Conservation (phyloP, 1,284 basidiomycete species). For the Sparassis latifolia region DNA sequence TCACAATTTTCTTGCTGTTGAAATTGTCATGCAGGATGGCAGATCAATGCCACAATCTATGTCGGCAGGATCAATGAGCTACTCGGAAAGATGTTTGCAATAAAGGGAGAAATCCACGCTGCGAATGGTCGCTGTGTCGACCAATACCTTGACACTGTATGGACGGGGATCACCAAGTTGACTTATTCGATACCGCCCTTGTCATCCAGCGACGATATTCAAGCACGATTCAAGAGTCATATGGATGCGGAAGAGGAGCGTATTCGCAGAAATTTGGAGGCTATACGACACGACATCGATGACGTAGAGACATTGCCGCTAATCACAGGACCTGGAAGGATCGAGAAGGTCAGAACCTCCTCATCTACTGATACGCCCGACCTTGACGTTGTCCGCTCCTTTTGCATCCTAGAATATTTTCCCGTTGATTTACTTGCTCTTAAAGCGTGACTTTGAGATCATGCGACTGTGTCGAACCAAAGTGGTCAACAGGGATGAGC, state of each 20-base stretch:
- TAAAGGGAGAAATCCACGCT: constrained; percentile 11
- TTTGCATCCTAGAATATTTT: constrained; percentile 13
- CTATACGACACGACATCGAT: constrained; percentile 18
- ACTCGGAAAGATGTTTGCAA: constrained; percentile 16
- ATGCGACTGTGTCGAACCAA: constrained; percentile 13
- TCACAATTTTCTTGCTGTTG: neutral
- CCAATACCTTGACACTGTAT: constrained; percentile 17
- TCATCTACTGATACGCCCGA: neutral
- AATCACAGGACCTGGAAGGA: constrained; percentile 16
- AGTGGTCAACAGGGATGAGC: constrained; percentile 17
- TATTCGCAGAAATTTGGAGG: constrained; percentile 12
- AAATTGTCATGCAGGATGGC: constrained; percentile 14
- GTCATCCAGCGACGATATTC: constrained; percentile 9
- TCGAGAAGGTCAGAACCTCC: constrained; percentile 16
- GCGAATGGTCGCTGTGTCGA: constrained; percentile 18
- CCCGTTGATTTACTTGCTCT: constrained; percentile 18
- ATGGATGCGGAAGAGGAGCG: constrained; percentile 13
- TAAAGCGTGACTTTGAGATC: constrained; percentile 19
- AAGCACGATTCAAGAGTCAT: constrained; percentile 14
- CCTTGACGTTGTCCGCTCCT: neutral
- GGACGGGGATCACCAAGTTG: constrained; percentile 13
- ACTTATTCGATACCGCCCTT: constrained; percentile 8
- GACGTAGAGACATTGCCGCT: constrained; percentile 17
- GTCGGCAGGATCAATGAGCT: constrained; percentile 12
- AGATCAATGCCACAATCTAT: constrained; percentile 16